Evolutionary conservation across 257 asterid genomes (phyloP).

Genomic region (Dorcoceras hygrometricum): DNA sequence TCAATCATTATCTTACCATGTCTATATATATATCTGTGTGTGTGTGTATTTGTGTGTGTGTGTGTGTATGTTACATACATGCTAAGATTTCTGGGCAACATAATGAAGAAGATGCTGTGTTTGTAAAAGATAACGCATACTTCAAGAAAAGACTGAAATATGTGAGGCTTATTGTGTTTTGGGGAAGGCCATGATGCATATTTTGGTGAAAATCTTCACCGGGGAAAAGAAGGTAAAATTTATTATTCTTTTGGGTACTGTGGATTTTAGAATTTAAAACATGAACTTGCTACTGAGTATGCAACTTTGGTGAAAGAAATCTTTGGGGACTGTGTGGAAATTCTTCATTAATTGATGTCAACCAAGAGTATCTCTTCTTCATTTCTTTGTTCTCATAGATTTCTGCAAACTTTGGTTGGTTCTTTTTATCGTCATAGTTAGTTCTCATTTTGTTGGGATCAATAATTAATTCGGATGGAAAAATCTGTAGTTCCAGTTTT

Average conservation of each 20-base stretch:
- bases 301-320: background rate
- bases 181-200: background rate
- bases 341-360: background rate
- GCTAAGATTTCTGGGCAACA: too few species aligned
- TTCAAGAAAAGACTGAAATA: background rate
- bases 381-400: background rate
- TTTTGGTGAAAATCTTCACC: background rate
- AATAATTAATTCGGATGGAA: background rate
- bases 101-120: background rate
- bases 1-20: conserved; percentile 14
- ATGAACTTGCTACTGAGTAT: background rate
- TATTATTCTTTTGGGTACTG: background rate
- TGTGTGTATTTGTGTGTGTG: background rate
- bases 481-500: background rate
- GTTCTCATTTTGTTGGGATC: too few species aligned
- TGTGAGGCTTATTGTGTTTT: background rate
- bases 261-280: background rate
- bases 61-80: background rate
- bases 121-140: background rate
- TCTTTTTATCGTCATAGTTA: too few species aligned
- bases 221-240: background rate
- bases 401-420: background rate
- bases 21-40: background rate
- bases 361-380: background rate
- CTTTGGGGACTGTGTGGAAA: background rate